Base-by-base conservation (phyloP, 2,329 filamentous ascomycete genomes). In the Stemphylium beticola region DNA sequence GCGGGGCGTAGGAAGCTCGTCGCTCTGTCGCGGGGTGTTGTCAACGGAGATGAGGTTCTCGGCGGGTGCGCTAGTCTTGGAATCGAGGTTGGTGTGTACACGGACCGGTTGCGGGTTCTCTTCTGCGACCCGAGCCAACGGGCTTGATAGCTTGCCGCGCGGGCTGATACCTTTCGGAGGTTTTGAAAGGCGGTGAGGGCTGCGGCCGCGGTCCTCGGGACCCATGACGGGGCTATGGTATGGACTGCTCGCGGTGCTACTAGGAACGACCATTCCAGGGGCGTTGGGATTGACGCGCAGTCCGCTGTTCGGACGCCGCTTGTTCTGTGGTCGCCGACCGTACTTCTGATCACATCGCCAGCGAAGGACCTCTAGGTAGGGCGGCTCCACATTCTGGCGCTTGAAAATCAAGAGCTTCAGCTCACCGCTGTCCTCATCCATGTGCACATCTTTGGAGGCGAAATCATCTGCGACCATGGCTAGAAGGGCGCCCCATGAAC, bases 301-400 rank as follows among this genome's bases (percentile, higher is more conserved):
- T 53, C 80, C 76, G 60, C 78, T 73, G 60, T 63, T 67, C 17
- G 62, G 77, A 62, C 80, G 81, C 67, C 78, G 80, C 61, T 79
- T 83, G 38, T 51, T 42, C 44, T 80, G 81, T 31, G 74, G 75
- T 63, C 80, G 81, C 50, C 85, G 81, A 42, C 93, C 93, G 74
- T 95, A 90, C 79, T 96, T 98, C 75, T 98, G 93, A 74, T 99
- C 95, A 78, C 90, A 88, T 72, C 95, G 88, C 92, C 95, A 98
- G 65, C 95, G 85, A 66, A 99, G 80, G 70, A 99, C 96, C 72
- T 96, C 93, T 71, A 99, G 87, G 76, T 98, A 99, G 22, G 88
- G 84, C 17, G 95, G 95, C 77, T 98, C 93, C 49, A 97, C 91
- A 49, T 91, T 91, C 62, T 89, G 86, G 47, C 88, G 85, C 64